Conservation (phyloP, 2,329 filamentous ascomycete genomes). For the Penicillium hordei region DNA sequence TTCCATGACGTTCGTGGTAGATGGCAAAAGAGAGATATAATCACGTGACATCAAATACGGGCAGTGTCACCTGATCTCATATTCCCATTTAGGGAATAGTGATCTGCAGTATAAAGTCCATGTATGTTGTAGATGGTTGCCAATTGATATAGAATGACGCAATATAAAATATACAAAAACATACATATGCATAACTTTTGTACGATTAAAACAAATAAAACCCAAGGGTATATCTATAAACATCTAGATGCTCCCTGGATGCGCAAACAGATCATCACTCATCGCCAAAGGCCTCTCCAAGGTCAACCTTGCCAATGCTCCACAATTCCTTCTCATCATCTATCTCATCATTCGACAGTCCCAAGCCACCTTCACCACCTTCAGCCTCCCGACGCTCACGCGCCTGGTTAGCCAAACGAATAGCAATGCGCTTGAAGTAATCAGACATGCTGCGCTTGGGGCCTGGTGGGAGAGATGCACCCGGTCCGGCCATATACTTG, state of each 20-base stretch:
- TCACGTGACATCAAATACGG: not conserved
- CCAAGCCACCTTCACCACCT: conserved; percentile 80
- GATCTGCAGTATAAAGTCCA: conserved; percentile 6
- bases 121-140: not conserved
- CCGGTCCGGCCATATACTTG: conserved; percentile 75
- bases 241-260: conserved; percentile 24
- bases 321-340: conserved; percentile 96
- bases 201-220: conserved; percentile 19
- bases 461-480: conserved; percentile 64
- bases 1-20: not conserved
- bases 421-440: conserved; percentile 92
- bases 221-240: conserved; percentile 31
- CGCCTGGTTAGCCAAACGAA: conserved; percentile 80
- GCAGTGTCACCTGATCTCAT: not conserved
- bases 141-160: not conserved
- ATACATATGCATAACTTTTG: conserved; percentile 20
- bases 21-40: fast-evolving
- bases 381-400: conserved; percentile 88
- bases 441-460: conserved; percentile 89
- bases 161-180: conserved; percentile 13
- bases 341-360: conserved; percentile 82
- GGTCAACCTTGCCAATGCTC: conserved; percentile 88
- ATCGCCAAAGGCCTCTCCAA: conserved; percentile 56
- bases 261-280: conserved; percentile 20
- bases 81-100: not conserved